Evolutionary conservation across 352 stramenopile genomes (phyloP), one percentile per base, ranked within the genome.

Genomic region (Nothophytophthora sp.): DNA sequence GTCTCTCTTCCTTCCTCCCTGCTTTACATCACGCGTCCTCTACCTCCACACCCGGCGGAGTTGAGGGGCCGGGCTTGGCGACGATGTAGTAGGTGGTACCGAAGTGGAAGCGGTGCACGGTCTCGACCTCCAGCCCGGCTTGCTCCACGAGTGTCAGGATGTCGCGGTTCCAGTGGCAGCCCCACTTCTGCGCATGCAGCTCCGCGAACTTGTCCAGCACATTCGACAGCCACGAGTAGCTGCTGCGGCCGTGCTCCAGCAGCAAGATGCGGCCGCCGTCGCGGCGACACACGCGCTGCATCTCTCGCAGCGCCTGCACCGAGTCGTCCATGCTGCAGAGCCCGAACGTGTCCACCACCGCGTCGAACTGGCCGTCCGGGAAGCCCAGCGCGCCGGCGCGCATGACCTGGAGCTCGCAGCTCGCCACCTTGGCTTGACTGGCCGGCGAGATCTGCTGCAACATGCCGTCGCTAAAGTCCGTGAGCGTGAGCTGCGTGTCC

Each of bases 131-230:
- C 13, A 98, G 73, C 7, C 87, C 90, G 0, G 92, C 76, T n/a
- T 86, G 38, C 15, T 90, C 52, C 16, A 98, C 68, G 29, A 99
- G 76, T 8, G 58, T 60, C 39, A 96, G 67, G 35, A 99, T 97
- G 63, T 99, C 94, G 37, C 94, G 71, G 68, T 99, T 99, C 92
- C 92, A 99, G 39, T 96, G 83, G 56, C 95, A 99, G 19, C 96
- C 96, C 96, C 96, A 99, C 35, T 96, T 91, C 62, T 95, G 81
- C 15, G 90, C 87, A 51, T 99, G 95, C 34, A 87, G 58, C 48
- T 88, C 77, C 0, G 92, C 91, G 64, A 97, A 93, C 63, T 95
- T 96, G 66, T 99, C 95, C 24, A 99, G 76, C 44, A 98, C 79
- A 11, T 70, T 63, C 39, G 90, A 95, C 15, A 99, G 79, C 70